These are phyloP conservation scores for Zygoascus flipseniorum DNA, from an alignment of 805 yeast species.

Conservation along the genomic window DNA sequence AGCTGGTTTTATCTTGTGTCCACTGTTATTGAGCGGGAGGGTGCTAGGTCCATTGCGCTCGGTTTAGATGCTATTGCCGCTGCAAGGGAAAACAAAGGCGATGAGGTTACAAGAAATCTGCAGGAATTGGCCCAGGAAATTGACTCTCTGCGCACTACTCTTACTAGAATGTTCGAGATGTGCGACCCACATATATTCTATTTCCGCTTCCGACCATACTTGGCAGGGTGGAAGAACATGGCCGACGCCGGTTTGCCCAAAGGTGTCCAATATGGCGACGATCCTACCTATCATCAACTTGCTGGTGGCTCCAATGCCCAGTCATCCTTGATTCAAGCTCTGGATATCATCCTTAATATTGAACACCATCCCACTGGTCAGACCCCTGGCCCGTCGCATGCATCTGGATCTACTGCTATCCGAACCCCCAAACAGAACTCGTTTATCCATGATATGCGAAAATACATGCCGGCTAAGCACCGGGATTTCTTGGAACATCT, in stretches of 20 bases:
- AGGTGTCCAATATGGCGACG: constrained; percentile 74
- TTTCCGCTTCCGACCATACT: constrained; percentile 74
- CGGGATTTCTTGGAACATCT: constrained; percentile 61
- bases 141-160: constrained; percentile 60
- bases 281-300: constrained; percentile 43
- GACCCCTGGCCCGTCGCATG: constrained; percentile 10
- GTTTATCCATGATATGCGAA: constrained; percentile 76
- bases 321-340: constrained; percentile 77
- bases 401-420: constrained; percentile 8
- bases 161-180: constrained; percentile 83
- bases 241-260: constrained; percentile 69
- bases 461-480: constrained; percentile 86
- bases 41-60: constrained; percentile 58
- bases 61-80: constrained; percentile 62
- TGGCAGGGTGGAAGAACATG: constrained; percentile 96
- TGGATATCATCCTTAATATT: constrained; percentile 69
- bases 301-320: constrained; percentile 96
- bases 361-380: constrained; percentile 75
- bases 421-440: constrained; percentile 29
- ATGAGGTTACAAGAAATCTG: constrained; percentile 37
- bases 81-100: constrained; percentile 40
- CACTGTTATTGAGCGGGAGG: constrained; percentile 75
- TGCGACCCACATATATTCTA: constrained; percentile 92
- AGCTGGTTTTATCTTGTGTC: constrained; percentile 89
- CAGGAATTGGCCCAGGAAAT: constrained; percentile 66